Conservation (phyloP, 768 basidiomycete species). For the Mycena maculata region DNA sequence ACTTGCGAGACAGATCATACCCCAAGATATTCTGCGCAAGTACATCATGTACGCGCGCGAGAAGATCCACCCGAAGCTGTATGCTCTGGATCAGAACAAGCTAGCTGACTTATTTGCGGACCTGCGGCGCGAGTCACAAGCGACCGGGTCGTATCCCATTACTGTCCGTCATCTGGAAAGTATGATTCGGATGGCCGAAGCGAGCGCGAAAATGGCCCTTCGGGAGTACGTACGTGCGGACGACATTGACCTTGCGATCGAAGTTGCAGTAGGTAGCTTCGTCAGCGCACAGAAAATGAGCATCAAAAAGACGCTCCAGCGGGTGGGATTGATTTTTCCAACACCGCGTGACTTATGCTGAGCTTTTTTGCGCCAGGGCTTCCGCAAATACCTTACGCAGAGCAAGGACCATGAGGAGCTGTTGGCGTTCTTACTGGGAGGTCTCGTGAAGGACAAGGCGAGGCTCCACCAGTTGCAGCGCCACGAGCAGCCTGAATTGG, state of each 20-base stretch:
- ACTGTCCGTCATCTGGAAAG: constrained; percentile 98
- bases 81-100: constrained; percentile 96
- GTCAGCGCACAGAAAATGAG: constrained; percentile 98
- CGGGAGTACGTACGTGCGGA: constrained; percentile 95
- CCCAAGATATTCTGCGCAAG: constrained; percentile 95
- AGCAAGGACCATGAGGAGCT: constrained; percentile 97
- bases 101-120: constrained; percentile 94
- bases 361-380: constrained; percentile 69
- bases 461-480: constrained; percentile 83
- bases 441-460: constrained; percentile 92
- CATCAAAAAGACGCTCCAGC: constrained; percentile 96
- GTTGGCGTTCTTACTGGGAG: constrained; percentile 92
- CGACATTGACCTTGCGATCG: constrained; percentile 97
- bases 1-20: constrained; percentile 78
- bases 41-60: constrained; percentile 99
- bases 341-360: constrained; percentile 5
- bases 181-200: constrained; percentile 99
- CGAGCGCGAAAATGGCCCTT: constrained; percentile 97
- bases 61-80: constrained; percentile 90
- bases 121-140: constrained; percentile 93
- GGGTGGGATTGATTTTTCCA: constrained; percentile 64
- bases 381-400: constrained; percentile 97
- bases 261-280: constrained; percentile 94
- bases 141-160: constrained; percentile 98
- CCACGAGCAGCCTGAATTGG: constrained; percentile 80